These are phyloP conservation scores for Tilletia indica DNA, from an alignment of 1,284 basidiomycete species.

Conservation along the genomic window DNA sequence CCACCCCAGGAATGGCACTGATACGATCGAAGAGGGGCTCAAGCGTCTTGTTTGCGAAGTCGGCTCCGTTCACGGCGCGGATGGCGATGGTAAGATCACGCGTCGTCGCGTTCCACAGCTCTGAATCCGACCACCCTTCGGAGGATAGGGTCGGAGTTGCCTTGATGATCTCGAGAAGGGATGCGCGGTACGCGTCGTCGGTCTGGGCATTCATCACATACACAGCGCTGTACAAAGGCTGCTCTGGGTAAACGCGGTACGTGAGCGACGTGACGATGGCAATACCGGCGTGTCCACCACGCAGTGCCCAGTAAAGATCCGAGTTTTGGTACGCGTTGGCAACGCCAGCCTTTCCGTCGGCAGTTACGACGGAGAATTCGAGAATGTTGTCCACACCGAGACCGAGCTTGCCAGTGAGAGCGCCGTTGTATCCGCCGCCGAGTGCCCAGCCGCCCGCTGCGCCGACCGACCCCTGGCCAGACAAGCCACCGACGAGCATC, in stretches of 20 bases:
- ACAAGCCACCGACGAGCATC: slow-evolving; percentile 16
- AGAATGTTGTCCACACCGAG: slow-evolving; percentile 16
- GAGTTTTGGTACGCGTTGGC: slow-evolving; percentile 9
- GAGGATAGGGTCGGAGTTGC: neutral
- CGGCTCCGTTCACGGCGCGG: slow-evolving; percentile 14
- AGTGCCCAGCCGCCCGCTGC: slow-evolving; percentile 15
- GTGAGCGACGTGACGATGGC: slow-evolving; percentile 17
- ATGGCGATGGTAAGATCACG: slow-evolving; percentile 12
- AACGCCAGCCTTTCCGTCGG: slow-evolving; percentile 5
- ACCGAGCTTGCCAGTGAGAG: slow-evolving; percentile 8
- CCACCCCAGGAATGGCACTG: slow-evolving; percentile 6
- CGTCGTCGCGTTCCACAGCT: slow-evolving; percentile 17
- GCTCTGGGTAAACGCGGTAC: slow-evolving; percentile 15
- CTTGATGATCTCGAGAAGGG: slow-evolving; percentile 16
- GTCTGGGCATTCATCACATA: slow-evolving; percentile 14
- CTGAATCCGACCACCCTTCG: slow-evolving; percentile 9
- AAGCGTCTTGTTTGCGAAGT: slow-evolving; percentile 15
- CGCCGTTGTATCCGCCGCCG: slow-evolving; percentile 15
- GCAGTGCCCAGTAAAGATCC: slow-evolving; percentile 8
- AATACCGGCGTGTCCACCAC: slow-evolving; percentile 6
- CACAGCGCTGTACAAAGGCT: slow-evolving; percentile 2
- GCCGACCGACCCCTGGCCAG: slow-evolving; percentile 7
- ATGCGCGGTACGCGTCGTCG: slow-evolving; percentile 4
- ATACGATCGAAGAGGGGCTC: slow-evolving; percentile 9
- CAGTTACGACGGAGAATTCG: slow-evolving; percentile 6